phyloP scores from a whole-genome alignment of 73 alveolate species.

The Paramecium bursaria region DNA sequence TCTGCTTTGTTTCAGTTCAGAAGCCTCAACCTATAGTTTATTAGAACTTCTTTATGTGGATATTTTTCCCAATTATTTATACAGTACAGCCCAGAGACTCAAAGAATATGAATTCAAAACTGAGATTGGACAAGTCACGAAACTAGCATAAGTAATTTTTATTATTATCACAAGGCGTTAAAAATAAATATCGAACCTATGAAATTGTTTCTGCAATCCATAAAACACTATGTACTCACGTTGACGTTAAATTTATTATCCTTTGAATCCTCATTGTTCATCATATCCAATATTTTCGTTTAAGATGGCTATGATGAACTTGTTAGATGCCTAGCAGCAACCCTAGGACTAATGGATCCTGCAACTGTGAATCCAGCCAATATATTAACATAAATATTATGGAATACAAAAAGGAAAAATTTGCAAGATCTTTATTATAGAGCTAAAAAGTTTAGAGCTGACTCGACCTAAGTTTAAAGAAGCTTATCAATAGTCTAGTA shows the following conservation, averaged over 20 bases:
- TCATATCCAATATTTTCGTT: conserved; percentile 10
- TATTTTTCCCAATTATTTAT: not conserved
- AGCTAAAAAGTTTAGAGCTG: conserved; percentile 21
- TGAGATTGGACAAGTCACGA: conserved; percentile 7
- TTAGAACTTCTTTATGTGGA: not conserved
- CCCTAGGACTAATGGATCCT: not conserved
- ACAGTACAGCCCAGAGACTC: not conserved
- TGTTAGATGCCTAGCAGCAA: not conserved
- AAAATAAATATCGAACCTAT: conserved; percentile 48
- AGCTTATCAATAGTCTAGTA: not conserved
- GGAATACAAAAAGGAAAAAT: conserved; percentile 12
- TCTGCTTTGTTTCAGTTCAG: conserved; percentile 24
- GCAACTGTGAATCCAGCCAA: not conserved
- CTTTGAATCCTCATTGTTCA: conserved; percentile 1
- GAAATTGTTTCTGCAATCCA: conserved; percentile 13
- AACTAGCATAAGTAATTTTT: not conserved
- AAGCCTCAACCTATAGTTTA: conserved; percentile 32
- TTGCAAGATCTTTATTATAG: not conserved
- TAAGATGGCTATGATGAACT: conserved; percentile 50
- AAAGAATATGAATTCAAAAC: conserved; percentile 22
- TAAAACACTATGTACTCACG: conserved; percentile 1
- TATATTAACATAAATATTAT: not conserved
- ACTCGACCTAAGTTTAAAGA: not conserved
- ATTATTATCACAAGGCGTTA: conserved; percentile 2
- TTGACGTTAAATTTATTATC: conserved; percentile 13